Percentiles rank a stretch among this genome's conserved stretches.
Evolutionary conservation across 2,329 filamentous ascomycete species (phyloP).

Genomic region (Gliomastix tumulicola): DNA sequence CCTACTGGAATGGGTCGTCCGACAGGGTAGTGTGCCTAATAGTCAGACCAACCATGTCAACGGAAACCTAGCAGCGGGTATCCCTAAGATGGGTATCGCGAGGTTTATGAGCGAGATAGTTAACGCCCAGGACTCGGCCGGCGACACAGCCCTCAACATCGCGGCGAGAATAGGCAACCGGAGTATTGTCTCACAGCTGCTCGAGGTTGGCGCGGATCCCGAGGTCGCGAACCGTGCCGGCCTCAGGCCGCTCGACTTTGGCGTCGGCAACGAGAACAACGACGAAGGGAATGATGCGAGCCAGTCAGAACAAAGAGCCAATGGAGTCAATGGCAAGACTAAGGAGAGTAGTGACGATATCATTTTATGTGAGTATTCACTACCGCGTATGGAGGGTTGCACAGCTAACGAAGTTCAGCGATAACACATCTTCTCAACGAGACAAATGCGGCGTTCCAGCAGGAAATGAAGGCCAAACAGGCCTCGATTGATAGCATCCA

Average conservation of each 20-base stretch:
- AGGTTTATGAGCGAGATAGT: constrained; percentile 97
- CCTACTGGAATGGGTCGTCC: constrained; percentile 87
- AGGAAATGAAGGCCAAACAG: constrained; percentile 79
- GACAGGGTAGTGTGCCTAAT: constrained; percentile 63
- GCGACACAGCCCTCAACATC: constrained; percentile 91
- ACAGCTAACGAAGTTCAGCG: constrained; percentile 50
- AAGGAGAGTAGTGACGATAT: constrained; percentile 74
- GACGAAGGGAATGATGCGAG: constrained; percentile 25
- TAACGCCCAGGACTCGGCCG: constrained; percentile 87
- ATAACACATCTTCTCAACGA: constrained; percentile 78
- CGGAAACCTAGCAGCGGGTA: constrained; percentile 25
- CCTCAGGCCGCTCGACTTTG: constrained; percentile 86
- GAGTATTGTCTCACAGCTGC: constrained; percentile 91
- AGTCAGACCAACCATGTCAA: constrained; percentile 34
- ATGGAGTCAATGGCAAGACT: constrained; percentile 11
- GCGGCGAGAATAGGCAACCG: constrained; percentile 88
- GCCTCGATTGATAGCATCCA: constrained; percentile 77
- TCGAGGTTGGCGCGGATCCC: constrained; percentile 93
- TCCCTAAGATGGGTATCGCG: constrained; percentile 74
- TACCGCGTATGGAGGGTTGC: too few relatives aligned
- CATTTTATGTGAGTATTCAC: constrained; percentile 60
- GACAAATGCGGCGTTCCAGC: constrained; percentile 71
- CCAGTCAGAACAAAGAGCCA: constrained; percentile 15
- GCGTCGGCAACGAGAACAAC: constrained; percentile 64
- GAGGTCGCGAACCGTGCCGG: constrained; percentile 86